Evolutionary conservation across 257 asterid species (phyloP).

Genomic region (Nicotiana otophora): DNA sequence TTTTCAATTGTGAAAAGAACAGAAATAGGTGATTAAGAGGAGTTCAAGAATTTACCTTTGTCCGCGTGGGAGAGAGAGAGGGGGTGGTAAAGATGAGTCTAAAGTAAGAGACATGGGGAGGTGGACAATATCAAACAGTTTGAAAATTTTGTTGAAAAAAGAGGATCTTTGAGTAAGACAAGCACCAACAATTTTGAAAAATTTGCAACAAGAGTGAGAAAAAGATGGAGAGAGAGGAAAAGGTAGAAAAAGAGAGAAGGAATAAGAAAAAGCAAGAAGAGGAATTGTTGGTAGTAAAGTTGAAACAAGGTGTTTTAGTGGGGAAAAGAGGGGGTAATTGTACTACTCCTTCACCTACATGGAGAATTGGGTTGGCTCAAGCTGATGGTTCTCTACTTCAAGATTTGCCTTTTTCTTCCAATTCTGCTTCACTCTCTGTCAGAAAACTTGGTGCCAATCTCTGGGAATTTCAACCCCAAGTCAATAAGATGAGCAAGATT

Average conservation of each 20-base stretch:
- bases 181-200: slow-evolving; percentile 21
- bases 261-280: slow-evolving; percentile 27
- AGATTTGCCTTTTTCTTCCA: slow-evolving; percentile 36
- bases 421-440: slow-evolving; percentile 46
- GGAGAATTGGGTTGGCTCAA: slow-evolving; percentile 63
- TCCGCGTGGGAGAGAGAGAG: background rate
- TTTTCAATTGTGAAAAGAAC: background rate
- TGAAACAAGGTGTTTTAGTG: slow-evolving; percentile 53
- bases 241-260: slow-evolving; percentile 35
- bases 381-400: slow-evolving; percentile 51
- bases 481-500: slow-evolving; percentile 25
- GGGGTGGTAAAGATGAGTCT: background rate
- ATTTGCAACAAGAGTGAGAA: slow-evolving; percentile 1
- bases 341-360: slow-evolving; percentile 72
- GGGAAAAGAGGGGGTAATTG: slow-evolving; percentile 66
- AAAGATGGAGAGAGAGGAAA: slow-evolving; percentile 20
- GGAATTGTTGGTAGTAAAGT: slow-evolving; percentile 38
- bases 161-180: slow-evolving; percentile 11
- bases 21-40: background rate
- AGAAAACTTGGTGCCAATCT: slow-evolving; percentile 72
- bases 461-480: slow-evolving; percentile 63
- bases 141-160: slow-evolving; percentile 17
- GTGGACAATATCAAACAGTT: slow-evolving; percentile 9
- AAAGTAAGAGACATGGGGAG: background rate
- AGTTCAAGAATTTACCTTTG: background rate